A percentile compares a stretch with the other conserved stretches of the same genome.
Evolutionary conservation across 805 yeast species (phyloP).

Genomic region (Lachancea nothofagi): DNA sequence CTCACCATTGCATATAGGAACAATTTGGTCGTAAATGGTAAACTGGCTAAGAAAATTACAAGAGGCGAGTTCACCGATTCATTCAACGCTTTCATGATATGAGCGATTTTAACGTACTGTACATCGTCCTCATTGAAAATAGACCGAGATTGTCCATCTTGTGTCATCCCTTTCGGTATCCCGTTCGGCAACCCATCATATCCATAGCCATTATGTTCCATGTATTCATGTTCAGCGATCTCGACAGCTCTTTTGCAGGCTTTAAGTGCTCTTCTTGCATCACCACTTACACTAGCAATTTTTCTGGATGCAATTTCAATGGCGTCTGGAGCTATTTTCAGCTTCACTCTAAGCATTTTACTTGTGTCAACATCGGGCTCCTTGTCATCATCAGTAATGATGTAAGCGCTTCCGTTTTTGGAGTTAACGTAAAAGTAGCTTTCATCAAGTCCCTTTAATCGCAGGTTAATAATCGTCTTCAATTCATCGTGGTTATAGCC

Average conservation of each 20-base stretch:
- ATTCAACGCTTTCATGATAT: slow-evolving; percentile 71
- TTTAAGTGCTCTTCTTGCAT: slow-evolving; percentile 87
- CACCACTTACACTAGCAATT: slow-evolving; percentile 95
- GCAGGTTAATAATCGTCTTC: slow-evolving; percentile 62
- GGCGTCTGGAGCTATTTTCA: slow-evolving; percentile 58
- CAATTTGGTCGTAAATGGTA: slow-evolving; percentile 67
- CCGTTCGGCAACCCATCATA: slow-evolving; percentile 23
- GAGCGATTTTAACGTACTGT: slow-evolving; percentile 60
- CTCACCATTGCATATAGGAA: slow-evolving; percentile 63
- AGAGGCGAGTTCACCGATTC: slow-evolving; percentile 76
- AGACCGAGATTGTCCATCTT: background rate
- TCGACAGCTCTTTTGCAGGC: slow-evolving; percentile 88
- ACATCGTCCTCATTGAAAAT: slow-evolving; percentile 32
- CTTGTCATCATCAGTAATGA: slow-evolving; percentile 20
- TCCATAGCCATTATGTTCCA: slow-evolving; percentile 33
- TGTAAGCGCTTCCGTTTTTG: slow-evolving; percentile 36
- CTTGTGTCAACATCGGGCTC: slow-evolving; percentile 5
- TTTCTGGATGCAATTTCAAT: slow-evolving; percentile 88
- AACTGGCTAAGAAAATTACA: slow-evolving; percentile 47
- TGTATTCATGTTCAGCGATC: slow-evolving; percentile 64
- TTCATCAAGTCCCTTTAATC: slow-evolving; percentile 50
- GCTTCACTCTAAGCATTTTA: slow-evolving; percentile 25
- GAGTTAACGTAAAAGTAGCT: slow-evolving; percentile 31
- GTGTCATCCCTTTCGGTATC: slow-evolving; percentile 13
- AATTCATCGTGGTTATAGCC: slow-evolving; percentile 83